Conservation (phyloP, 352 stramenopile species). For the Globisporangium alternatum region DNA sequence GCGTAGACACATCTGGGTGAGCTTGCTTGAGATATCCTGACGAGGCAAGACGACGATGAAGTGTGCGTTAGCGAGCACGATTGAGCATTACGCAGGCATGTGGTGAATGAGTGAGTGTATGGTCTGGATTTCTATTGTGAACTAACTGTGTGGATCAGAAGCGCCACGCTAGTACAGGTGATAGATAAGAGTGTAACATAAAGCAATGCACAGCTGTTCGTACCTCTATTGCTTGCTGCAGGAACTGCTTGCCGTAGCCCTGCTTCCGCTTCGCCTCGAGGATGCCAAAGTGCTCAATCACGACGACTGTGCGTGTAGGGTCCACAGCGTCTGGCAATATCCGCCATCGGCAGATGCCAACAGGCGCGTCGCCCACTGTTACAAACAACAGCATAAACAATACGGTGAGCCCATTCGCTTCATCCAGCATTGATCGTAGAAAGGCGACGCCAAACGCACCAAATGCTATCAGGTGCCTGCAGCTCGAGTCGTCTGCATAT, state of each 20-base stretch:
- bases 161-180: no score
- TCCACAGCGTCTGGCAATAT: conserved; percentile 29
- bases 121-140: no score
- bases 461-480: conserved; percentile 60
- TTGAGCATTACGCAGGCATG: background rate
- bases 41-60: background rate
- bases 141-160: no score
- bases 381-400: background rate
- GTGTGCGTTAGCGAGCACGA: background rate
- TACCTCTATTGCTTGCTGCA: conserved; percentile 15
- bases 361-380: conserved; percentile 68
- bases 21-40: conserved; percentile 3
- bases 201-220: background rate
- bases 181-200: background rate
- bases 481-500: conserved; percentile 32
- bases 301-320: conserved; percentile 31
- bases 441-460: conserved; percentile 27
- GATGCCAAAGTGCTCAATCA: conserved; percentile 63
- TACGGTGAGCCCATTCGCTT: background rate
- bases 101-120: no score
- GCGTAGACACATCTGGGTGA: conserved; percentile 1
- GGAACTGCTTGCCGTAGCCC: conserved; percentile 49
- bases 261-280: conserved; percentile 46
- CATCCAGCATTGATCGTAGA: no score
- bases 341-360: conserved; percentile 54